phyloP scores from a whole-genome alignment of 768 basidiomycete genomes.

The Boletus reticuloceps region DNA sequence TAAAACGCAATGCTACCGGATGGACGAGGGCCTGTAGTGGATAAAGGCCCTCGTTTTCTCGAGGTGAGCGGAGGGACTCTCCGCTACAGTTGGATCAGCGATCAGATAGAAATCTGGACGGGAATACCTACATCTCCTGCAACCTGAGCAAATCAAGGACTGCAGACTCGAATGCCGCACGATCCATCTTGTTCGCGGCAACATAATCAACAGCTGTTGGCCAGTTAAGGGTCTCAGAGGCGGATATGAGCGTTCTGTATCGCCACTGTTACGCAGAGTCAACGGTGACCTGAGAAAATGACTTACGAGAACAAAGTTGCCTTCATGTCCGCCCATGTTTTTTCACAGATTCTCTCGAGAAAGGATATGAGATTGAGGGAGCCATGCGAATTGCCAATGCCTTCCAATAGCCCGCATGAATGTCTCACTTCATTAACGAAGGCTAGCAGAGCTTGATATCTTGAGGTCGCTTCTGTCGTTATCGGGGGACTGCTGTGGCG shows the following conservation, averaged over 20 bases:
- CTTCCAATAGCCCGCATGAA: slow-evolving; percentile 45
- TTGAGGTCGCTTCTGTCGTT: slow-evolving; percentile 45
- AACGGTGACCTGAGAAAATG: background rate
- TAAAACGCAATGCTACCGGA: slow-evolving; percentile 84
- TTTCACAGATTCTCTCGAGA: slow-evolving; percentile 58
- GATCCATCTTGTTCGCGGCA: slow-evolving; percentile 45
- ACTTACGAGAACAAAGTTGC: slow-evolving; percentile 59
- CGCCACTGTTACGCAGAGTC: background rate
- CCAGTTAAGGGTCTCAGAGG: slow-evolving; percentile 82
- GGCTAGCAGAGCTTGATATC: slow-evolving; percentile 59
- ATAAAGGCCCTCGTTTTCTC: slow-evolving; percentile 58
- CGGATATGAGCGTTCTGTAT: slow-evolving; percentile 56
- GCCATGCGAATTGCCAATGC: slow-evolving; percentile 42
- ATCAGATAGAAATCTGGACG: slow-evolving; percentile 1
- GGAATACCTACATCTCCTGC: slow-evolving; percentile 67
- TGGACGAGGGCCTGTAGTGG: slow-evolving; percentile 81
- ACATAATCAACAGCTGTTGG: slow-evolving; percentile 71
- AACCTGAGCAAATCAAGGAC: slow-evolving; percentile 76
- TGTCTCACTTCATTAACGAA: slow-evolving; percentile 53
- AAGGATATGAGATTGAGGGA: slow-evolving; percentile 61
- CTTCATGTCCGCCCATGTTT: slow-evolving; percentile 79
- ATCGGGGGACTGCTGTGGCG: slow-evolving; percentile 39
- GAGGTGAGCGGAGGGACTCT: slow-evolving; percentile 40
- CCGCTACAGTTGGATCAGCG: slow-evolving; percentile 40
- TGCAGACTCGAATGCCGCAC: slow-evolving; percentile 67